phyloP scores from a whole-genome alignment of 2,329 filamentous ascomycete species.

The Epichloe bromicola region DNA sequence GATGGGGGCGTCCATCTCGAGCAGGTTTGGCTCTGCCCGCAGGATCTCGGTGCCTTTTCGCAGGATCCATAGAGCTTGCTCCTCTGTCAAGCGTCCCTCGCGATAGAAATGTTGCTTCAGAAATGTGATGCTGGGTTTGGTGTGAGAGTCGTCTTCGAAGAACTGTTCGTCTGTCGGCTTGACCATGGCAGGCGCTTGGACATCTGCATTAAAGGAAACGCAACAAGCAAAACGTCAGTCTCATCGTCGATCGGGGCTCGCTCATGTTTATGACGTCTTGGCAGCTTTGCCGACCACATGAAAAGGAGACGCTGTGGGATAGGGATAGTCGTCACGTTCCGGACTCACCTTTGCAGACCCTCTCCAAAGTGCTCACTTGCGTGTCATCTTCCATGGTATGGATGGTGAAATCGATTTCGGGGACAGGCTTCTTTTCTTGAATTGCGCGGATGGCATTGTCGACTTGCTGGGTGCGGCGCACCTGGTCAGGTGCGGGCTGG shows the following conservation, averaged over 20 bases:
- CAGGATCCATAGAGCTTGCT: conserved; percentile 95
- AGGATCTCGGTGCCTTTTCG: conserved; percentile 76
- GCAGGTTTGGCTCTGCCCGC: conserved; percentile 79
- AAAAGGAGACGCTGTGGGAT: neutral
- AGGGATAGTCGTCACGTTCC: neutral
- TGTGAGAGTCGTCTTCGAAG: conserved; percentile 71
- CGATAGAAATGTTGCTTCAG: conserved; percentile 98
- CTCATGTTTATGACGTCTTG: neutral
- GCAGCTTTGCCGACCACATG: neutral
- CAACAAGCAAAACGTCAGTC: conserved; percentile 7
- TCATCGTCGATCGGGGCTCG: neutral
- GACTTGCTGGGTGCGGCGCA: conserved; percentile 48
- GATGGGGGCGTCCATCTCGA: conserved; percentile 99
- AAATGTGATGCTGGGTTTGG: conserved; percentile 85
- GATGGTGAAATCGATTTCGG: conserved; percentile 96
- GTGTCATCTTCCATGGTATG: conserved; percentile 97
- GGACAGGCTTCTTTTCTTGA: conserved; percentile 84
- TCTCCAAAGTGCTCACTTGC: conserved; percentile 88
- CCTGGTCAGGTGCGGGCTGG: conserved; percentile 24
- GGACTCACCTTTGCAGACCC: conserved; percentile 88
- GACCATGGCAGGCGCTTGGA: conserved; percentile 90
- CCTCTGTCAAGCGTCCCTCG: conserved; percentile 90
- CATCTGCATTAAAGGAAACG: conserved; percentile 46
- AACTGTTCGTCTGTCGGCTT: conserved; percentile 91
- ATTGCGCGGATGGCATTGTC: conserved; percentile 89